Evolutionary conservation across 768 basidiomycete genomes (phyloP).

Genomic region (Rhodotorula taiwanensis): DNA sequence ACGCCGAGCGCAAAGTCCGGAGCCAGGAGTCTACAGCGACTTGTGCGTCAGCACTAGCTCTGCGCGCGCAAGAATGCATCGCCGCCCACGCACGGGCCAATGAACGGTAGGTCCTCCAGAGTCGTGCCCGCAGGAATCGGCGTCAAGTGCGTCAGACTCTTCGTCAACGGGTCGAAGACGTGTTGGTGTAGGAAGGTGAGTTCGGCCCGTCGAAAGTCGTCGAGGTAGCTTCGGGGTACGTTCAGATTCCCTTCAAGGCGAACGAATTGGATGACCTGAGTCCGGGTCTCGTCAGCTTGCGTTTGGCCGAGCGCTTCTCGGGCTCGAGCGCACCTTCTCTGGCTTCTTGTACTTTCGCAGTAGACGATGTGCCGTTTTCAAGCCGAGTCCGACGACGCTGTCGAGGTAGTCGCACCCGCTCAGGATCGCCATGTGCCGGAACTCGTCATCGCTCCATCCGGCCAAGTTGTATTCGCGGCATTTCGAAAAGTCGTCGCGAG

Average conservation of each 20-base stretch:
- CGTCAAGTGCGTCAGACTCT: constrained; percentile 64
- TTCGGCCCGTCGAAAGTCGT: constrained; percentile 72
- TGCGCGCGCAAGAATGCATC: not conserved
- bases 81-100: constrained; percentile 57
- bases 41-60: not conserved
- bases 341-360: constrained; percentile 77
- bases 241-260: constrained; percentile 73
- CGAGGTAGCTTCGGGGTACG: constrained; percentile 69
- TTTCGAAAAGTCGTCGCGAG: constrained; percentile 44
- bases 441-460: constrained; percentile 84
- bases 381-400: constrained; percentile 80
- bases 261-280: constrained; percentile 60
- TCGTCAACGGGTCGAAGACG: constrained; percentile 69
- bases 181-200: constrained; percentile 87
- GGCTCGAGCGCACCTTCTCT: constrained; percentile 52
- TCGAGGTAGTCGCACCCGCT: constrained; percentile 89
- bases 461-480: constrained; percentile 64
- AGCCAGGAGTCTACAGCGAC: constrained; percentile 6
- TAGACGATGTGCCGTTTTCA: constrained; percentile 83
- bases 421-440: constrained; percentile 65
- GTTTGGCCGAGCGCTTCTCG: no score
- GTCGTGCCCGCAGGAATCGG: constrained; percentile 57
- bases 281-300: no score
- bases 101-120: constrained; percentile 50
- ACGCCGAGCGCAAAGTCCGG: constrained; percentile 14